Base-by-base conservation (phyloP, 2,329 filamentous ascomycete species). In the Chaetothyriales sp. region DNA sequence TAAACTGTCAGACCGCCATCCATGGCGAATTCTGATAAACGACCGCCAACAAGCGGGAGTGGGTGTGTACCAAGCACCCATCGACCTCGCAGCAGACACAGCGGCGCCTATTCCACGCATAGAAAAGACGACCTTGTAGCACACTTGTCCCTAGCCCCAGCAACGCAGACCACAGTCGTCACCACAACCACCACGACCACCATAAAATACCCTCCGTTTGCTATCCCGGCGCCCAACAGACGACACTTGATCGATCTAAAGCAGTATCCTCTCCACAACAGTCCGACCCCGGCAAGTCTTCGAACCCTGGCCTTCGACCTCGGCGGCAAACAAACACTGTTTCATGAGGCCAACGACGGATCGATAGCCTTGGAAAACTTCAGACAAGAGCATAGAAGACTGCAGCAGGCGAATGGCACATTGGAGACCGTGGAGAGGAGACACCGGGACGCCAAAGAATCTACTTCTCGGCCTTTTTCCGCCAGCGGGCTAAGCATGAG, bases 141-240 rank as follows among this genome's bases (percentile, higher is more conserved):
- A 45, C 77, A 80, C 62, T 74, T 83, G 54, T 78, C 77, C 1
- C 79, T 80, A 60, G 78, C 76, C 52, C 80, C 80, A 28, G 75
- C 80, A 15, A 83, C 80, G 10, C 77, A 79, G 62, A 82, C 80
- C 9, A 82, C 80, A 0, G 76, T 82, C 9, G 81, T 95, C 56
- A 95, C 89, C 1, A 95, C 90, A 0, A 95, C 89, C 0, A 95
- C 89, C 0, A 94, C 88, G 0, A 94, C 89, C 1, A 86, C 82
- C 67, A 76, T 87, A 69, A 68, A 74, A 15, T 94, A 92, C 59
- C 89, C 90, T 46, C 88, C 88, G n/a, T 74, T 95, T 53, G 75
- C 86, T 51, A 80, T 95, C 59, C 82, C 81, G 58, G 79, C 86
- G 54, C 84, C 87, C 20, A 79, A 80, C 50, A 78, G 81, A 49